phyloP scores from a whole-genome alignment of 1,284 basidiomycete genomes.

The Trichosporon asahii region DNA sequence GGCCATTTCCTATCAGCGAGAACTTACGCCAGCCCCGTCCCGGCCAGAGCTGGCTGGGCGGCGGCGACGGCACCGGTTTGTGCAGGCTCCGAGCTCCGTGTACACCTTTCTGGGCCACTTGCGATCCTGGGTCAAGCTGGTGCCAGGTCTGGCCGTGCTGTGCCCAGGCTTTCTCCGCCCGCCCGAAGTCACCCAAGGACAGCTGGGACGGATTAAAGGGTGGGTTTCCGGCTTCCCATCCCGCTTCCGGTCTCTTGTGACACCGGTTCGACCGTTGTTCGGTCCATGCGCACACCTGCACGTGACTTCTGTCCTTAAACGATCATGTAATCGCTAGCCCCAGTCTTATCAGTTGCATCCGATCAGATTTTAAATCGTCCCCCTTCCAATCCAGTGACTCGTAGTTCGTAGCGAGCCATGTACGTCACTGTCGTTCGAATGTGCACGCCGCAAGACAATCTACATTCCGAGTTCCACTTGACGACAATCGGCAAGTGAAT shows the following conservation, averaged over 20 bases:
- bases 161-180: not conserved
- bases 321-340: not conserved
- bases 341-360: not conserved
- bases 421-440: not conserved
- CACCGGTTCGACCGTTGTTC: not conserved
- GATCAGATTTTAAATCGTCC: not conserved
- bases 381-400: not conserved
- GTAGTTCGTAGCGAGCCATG: not conserved
- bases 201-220: not conserved
- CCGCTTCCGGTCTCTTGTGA: not conserved
- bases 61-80: too few relatives aligned
- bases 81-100: too few relatives aligned
- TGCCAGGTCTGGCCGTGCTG: not conserved
- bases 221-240: not conserved
- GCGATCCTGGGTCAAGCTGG: not conserved
- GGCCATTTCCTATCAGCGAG: not conserved
- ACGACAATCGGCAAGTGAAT: not conserved
- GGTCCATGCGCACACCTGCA: too few relatives aligned
- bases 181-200: not conserved
- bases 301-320: not conserved
- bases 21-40: too few relatives aligned
- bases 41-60: too few relatives aligned
- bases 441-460: not conserved
- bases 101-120: not conserved
- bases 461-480: not conserved